Conservation (phyloP, 2,329 filamentous ascomycete genomes). For the Ophiostoma pallidulum region DNA sequence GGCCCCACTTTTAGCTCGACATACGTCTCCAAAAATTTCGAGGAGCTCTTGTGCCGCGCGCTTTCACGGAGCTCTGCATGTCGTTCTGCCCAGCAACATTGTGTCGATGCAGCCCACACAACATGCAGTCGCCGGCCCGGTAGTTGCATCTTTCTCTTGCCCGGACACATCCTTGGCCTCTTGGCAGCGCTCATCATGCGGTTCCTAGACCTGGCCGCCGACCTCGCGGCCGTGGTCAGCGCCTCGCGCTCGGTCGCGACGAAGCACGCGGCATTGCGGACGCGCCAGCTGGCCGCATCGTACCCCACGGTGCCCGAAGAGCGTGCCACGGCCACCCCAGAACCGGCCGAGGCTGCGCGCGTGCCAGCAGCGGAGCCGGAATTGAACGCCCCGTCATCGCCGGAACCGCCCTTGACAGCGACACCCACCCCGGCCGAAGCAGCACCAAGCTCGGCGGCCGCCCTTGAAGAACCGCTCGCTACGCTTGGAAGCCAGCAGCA, state of each 20-base stretch:
- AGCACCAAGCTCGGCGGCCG: neutral
- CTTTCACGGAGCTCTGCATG: too few species aligned
- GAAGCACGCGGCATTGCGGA: slow-evolving; percentile 50
- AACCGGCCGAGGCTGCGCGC: neutral
- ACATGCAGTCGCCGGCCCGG: neutral
- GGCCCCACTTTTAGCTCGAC: slow-evolving; percentile 8
- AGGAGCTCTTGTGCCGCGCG: neutral
- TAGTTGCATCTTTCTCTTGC: neutral
- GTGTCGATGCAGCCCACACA: too few species aligned
- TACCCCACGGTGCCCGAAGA: neutral
- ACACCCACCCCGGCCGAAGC: too few species aligned
- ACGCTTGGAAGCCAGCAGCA: too few species aligned
- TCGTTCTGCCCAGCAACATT: too few species aligned
- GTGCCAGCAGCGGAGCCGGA: neutral
- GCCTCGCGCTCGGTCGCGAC: slow-evolving; percentile 59
- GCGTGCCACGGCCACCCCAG: neutral
- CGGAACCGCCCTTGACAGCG: too few species aligned
- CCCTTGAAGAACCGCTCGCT: too few species aligned
- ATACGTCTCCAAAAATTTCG: slow-evolving; percentile 4
- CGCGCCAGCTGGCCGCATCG: slow-evolving; percentile 35
- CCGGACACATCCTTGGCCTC: too few species aligned
- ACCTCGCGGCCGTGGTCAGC: slow-evolving; percentile 60
- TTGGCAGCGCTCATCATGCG: slow-evolving; percentile 33
- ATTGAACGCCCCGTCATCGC: too few species aligned
- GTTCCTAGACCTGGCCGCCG: slow-evolving; percentile 56